Percentiles rank a stretch among this genome's conserved stretches.
phyloP scores from a whole-genome alignment of 2,329 filamentous ascomycete genomes.

The Tolypocladium tropicale region DNA sequence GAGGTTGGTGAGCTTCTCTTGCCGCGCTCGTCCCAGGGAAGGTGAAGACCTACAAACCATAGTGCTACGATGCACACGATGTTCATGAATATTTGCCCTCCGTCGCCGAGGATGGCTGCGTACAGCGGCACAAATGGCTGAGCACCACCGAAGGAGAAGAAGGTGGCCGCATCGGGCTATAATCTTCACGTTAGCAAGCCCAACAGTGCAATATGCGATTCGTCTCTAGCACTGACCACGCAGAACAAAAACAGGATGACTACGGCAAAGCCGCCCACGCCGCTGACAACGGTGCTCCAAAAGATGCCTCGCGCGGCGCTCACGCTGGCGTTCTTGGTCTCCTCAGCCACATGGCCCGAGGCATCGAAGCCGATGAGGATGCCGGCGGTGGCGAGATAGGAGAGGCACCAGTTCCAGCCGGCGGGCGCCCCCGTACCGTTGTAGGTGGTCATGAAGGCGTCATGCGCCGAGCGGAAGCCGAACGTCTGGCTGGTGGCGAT shows the following conservation, averaged over 20 bases:
- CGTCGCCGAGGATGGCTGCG: constrained; percentile 41
- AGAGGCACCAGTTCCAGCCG: constrained; percentile 54
- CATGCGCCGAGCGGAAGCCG: constrained; percentile 47
- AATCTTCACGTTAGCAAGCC: not conserved
- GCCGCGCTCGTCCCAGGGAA: not conserved
- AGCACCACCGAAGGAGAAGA: constrained; percentile 39
- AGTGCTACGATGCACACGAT: not conserved
- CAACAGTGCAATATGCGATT: not conserved
- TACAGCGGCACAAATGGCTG: constrained; percentile 51
- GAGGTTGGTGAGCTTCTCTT: not conserved
- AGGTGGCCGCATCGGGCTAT: not conserved
- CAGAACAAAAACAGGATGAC: constrained; percentile 52
- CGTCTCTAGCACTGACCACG: constrained; percentile 19
- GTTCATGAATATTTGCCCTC: constrained; percentile 35
- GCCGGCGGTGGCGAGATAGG: constrained; percentile 49
- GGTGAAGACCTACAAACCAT: not conserved
- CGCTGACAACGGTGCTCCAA: constrained; percentile 47
- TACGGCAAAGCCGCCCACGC: constrained; percentile 41
- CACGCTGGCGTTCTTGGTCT: constrained; percentile 46
- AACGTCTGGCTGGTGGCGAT: constrained; percentile 44
- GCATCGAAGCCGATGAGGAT: constrained; percentile 53
- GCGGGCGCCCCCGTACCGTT: constrained; percentile 45
- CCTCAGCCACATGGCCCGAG: constrained; percentile 49
- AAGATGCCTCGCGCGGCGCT: constrained; percentile 50
- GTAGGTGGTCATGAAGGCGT: constrained; percentile 51